Evolutionary conservation across 345 rosid genomes (phyloP).

Genomic region (Syzygium jambos): DNA sequence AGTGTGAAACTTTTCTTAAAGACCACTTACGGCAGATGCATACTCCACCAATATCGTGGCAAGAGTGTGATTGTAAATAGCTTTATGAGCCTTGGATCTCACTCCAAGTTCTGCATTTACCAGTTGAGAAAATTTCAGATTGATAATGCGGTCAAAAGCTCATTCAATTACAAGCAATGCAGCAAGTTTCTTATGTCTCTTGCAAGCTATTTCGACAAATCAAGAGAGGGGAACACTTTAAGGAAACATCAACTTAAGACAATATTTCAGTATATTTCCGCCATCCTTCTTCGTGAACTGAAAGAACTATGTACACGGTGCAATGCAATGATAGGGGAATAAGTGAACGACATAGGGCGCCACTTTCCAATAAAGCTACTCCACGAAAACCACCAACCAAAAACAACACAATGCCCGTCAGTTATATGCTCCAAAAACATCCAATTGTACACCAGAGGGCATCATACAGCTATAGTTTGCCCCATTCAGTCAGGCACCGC

Average conservation of each 20-base stretch:
- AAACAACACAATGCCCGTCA: not conserved
- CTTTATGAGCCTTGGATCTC: conserved; percentile 19
- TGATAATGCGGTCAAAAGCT: not conserved
- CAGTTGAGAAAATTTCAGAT: not conserved
- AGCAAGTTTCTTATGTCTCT: not conserved
- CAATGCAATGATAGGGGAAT: not conserved
- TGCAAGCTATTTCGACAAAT: not conserved
- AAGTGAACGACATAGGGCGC: not conserved
- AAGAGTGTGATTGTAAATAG: conserved; percentile 70
- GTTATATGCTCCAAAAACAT: not conserved
- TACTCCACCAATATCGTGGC: conserved; percentile 78
- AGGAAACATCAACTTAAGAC: not conserved
- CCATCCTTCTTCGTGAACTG: not conserved
- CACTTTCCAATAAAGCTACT: not conserved
- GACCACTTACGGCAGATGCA: conserved; percentile 76
- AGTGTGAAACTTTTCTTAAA: not conserved
- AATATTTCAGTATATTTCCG: not conserved
- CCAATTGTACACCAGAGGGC: not conserved
- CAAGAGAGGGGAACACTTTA: not conserved
- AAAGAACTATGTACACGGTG: not conserved
- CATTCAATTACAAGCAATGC: not conserved
- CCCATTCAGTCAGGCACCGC: not conserved
- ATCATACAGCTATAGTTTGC: not conserved
- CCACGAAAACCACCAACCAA: not conserved
- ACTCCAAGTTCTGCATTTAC: conserved; percentile 37